phyloP scores from a whole-genome alignment of 2,329 filamentous ascomycete species.

The Penicillium carneum region DNA sequence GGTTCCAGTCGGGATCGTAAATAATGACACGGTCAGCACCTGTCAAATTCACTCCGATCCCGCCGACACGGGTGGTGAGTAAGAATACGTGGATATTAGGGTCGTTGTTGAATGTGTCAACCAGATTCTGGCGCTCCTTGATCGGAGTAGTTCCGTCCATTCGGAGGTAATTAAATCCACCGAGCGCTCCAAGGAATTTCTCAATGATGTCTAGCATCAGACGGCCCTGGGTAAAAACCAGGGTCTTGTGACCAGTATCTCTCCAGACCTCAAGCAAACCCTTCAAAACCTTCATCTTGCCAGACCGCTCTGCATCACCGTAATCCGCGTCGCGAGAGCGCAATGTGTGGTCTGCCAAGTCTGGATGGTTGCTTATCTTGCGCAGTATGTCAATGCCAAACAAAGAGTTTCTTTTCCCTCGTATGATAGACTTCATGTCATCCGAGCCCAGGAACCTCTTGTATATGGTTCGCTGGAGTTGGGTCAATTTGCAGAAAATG shows the following conservation, averaged over 20 bases:
- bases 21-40: constrained; percentile 96
- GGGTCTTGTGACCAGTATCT: constrained; percentile 87
- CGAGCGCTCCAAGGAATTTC: constrained; percentile 73
- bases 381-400: constrained; percentile 90
- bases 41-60: constrained; percentile 90
- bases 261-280: constrained; percentile 88
- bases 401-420: constrained; percentile 76
- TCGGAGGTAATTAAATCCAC: constrained; percentile 76
- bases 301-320: constrained; percentile 79
- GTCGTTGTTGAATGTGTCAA: constrained; percentile 89
- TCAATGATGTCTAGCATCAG: constrained; percentile 97
- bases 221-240: constrained; percentile 90
- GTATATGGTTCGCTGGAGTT: constrained; percentile 79
- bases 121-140: constrained; percentile 83
- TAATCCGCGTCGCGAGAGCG: constrained; percentile 69
- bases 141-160: constrained; percentile 95
- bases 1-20: constrained; percentile 98
- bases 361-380: constrained; percentile 97
- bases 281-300: constrained; percentile 95
- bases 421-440: constrained; percentile 83
- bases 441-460: constrained; percentile 80
- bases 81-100: constrained; percentile 84
- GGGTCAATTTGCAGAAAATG: constrained; percentile 90
- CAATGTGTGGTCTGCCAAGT: constrained; percentile 75
- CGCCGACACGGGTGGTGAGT: constrained; percentile 93